Evolutionary conservation across 2,329 filamentous ascomycete species (phyloP).

Genomic region (Monosporascus sp.): DNA sequence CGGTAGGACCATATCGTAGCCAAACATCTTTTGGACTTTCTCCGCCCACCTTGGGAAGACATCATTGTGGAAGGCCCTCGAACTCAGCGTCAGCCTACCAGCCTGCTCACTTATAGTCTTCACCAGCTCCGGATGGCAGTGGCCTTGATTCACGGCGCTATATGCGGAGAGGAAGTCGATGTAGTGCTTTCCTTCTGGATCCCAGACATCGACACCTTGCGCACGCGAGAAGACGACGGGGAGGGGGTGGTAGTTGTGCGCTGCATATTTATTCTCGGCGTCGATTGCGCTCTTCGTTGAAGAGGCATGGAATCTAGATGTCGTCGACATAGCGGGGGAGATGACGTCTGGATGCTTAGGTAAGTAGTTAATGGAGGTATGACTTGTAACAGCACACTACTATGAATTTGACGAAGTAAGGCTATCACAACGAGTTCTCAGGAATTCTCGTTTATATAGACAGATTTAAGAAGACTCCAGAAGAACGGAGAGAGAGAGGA

Average conservation of each 20-base stretch:
- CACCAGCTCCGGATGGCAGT: constrained; percentile 94
- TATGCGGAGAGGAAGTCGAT: constrained; percentile 98
- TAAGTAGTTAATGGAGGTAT: constrained; percentile 1
- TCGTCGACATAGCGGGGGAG: constrained; percentile 37
- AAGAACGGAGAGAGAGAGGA: not conserved
- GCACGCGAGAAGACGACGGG: constrained; percentile 89
- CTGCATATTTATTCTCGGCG: constrained; percentile 77
- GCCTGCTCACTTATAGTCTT: constrained; percentile 88
- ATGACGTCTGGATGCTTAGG: constrained; percentile 1
- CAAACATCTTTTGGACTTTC: constrained; percentile 83
- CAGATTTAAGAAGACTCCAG: too few relatives aligned
- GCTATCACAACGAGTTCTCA: not conserved
- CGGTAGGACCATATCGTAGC: constrained; percentile 95
- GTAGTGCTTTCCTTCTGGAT: constrained; percentile 92
- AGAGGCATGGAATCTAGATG: constrained; percentile 61
- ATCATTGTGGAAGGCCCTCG: constrained; percentile 95
- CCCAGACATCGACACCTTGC: constrained; percentile 86
- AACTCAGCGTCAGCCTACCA: constrained; percentile 82
- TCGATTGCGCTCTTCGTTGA: constrained; percentile 77
- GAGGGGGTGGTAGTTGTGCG: constrained; percentile 98
- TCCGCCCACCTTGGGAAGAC: constrained; percentile 95
- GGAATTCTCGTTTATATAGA: not conserved
- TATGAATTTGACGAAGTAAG: constrained; percentile 8
- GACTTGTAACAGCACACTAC: not conserved
- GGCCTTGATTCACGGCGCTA: constrained; percentile 95